phyloP scores from a whole-genome alignment of 192 early-diverging fungal species.

The Rhizoclosmatium sp. region DNA sequence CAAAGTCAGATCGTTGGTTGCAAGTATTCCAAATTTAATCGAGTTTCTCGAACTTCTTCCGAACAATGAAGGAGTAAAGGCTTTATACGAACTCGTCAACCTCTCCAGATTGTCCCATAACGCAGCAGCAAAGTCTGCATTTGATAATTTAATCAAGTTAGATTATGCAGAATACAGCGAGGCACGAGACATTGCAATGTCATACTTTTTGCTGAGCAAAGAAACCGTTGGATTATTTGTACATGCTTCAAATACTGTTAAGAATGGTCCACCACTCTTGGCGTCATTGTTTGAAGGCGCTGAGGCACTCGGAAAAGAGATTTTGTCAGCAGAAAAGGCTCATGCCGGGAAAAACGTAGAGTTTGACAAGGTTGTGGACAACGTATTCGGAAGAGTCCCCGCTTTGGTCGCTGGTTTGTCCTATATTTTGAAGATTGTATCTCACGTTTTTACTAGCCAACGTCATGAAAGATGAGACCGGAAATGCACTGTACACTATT shows the following conservation, averaged over 20 bases:
- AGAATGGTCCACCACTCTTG: neutral
- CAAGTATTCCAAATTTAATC: conserved; percentile 1
- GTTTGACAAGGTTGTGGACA: neutral
- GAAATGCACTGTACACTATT: neutral
- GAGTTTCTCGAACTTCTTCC: conserved; percentile 9
- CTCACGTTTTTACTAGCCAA: conserved; percentile 1
- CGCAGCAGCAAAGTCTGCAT: neutral
- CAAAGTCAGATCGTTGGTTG: neutral
- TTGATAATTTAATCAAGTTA: conserved; percentile 15
- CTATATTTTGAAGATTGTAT: neutral
- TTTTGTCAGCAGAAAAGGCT: neutral
- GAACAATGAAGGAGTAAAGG: neutral
- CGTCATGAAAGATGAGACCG: conserved; percentile 4
- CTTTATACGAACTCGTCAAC: conserved; percentile 1
- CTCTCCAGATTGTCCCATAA: neutral
- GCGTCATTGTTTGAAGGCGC: neutral
- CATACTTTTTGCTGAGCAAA: conserved; percentile 26
- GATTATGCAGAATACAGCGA: neutral
- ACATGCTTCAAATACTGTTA: conserved; percentile 4
- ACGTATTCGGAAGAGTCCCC: conserved; percentile 1
- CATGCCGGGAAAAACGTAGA: neutral
- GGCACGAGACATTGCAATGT: neutral
- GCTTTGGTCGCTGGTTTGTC: conserved; percentile 5
- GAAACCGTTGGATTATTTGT: neutral
- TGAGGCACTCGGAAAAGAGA: conserved; percentile 27